These are phyloP conservation scores for Ceriops decandra DNA, from an alignment of 345 rosid genomes.

Conservation along the genomic window DNA sequence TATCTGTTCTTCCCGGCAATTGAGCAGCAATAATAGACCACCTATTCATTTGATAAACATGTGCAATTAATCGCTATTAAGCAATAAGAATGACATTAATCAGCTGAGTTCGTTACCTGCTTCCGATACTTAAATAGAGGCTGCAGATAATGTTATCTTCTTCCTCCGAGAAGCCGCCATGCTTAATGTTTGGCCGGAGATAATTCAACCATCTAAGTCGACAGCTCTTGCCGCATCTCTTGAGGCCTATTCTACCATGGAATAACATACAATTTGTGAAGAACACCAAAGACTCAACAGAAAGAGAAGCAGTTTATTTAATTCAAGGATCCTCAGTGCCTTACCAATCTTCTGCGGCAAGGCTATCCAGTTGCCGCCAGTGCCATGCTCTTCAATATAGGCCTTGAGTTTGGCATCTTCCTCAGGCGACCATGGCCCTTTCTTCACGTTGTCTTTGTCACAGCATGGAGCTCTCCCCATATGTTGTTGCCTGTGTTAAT, in stretches of 20 bases:
- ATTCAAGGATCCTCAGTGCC: neutral
- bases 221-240: conserved; percentile 61
- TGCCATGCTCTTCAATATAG: conserved; percentile 65
- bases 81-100: neutral
- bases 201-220: conserved; percentile 55
- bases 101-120: conserved; percentile 33
- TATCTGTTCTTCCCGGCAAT: conserved; percentile 75
- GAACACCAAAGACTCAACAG: too few relatives aligned
- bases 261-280: too few relatives aligned
- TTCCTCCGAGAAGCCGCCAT: conserved; percentile 59
- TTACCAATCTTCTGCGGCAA: conserved; percentile 74
- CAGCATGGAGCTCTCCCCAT: conserved; percentile 36
- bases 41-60: conserved; percentile 24
- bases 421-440: conserved; percentile 34
- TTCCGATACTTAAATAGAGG: conserved; percentile 49
- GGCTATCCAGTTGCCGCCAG: conserved; percentile 45
- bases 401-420: conserved; percentile 53
- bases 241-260: conserved; percentile 32
- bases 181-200: conserved; percentile 55
- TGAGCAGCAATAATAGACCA: conserved; percentile 89
- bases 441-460: conserved; percentile 30
- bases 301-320: neutral
- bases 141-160: conserved; percentile 55
- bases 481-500: neutral
- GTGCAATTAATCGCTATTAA: neutral